These are phyloP conservation scores for Cadophora malorum DNA, from an alignment of 2,329 filamentous ascomycete genomes.

Conservation along the genomic window DNA sequence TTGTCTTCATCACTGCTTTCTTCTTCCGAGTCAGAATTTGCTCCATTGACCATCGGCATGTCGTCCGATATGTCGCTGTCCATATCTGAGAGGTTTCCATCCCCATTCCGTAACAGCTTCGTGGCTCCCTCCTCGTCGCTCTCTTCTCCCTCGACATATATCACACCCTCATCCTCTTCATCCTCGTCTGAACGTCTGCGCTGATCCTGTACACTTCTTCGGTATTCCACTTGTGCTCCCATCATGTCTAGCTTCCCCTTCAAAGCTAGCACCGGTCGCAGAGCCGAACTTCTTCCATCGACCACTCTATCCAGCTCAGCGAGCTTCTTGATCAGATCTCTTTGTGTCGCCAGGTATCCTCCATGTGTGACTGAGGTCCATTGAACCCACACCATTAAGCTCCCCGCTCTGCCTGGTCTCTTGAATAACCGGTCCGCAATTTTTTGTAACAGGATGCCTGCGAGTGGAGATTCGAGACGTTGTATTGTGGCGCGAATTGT, in stretches of 20 bases:
- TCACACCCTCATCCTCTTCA: slow-evolving; percentile 64
- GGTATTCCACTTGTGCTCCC: slow-evolving; percentile 84
- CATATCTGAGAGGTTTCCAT: slow-evolving; percentile 38
- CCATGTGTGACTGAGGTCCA: slow-evolving; percentile 94
- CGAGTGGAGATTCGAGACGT: slow-evolving; percentile 83
- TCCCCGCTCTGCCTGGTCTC: slow-evolving; percentile 86
- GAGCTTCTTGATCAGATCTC: slow-evolving; percentile 81
- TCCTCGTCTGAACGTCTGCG: slow-evolving; percentile 50
- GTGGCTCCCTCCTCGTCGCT: slow-evolving; percentile 63
- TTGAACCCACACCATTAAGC: slow-evolving; percentile 93
- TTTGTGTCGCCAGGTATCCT: slow-evolving; percentile 85
- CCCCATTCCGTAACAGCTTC: slow-evolving; percentile 45
- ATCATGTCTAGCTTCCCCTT: slow-evolving; percentile 97
- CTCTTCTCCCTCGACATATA: slow-evolving; percentile 84
- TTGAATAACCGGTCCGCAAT: slow-evolving; percentile 87
- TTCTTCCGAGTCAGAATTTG: slow-evolving; percentile 54
- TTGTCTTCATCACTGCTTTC: slow-evolving; percentile 50
- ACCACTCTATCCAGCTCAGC: slow-evolving; percentile 84
- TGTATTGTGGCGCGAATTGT: slow-evolving; percentile 90
- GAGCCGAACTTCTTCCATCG: slow-evolving; percentile 81
- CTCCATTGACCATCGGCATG: slow-evolving; percentile 51
- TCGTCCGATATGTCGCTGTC: slow-evolving; percentile 46
- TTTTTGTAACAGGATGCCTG: slow-evolving; percentile 78
- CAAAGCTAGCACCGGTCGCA: slow-evolving; percentile 82
- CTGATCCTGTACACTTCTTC: slow-evolving; percentile 68